phyloP scores from a whole-genome alignment of 2,329 filamentous ascomycete species.

The Hymenoscyphus fructigenus region DNA sequence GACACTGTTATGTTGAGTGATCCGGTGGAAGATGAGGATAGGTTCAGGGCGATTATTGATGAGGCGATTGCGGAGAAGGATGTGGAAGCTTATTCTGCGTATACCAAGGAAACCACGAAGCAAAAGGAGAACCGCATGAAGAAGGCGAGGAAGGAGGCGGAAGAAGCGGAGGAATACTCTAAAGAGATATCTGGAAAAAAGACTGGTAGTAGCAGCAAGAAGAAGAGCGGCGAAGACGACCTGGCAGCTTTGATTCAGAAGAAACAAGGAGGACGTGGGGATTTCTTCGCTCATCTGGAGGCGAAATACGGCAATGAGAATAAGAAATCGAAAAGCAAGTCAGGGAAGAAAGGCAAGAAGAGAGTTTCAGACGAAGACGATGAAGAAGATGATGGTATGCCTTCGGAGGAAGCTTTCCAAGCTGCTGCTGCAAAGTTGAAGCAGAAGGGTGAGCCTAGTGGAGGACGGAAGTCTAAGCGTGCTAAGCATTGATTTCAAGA shows the following conservation, averaged over 20 bases:
- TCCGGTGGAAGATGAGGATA: constrained; percentile 77
- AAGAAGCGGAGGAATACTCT: constrained; percentile 72
- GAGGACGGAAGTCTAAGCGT: constrained; percentile 26
- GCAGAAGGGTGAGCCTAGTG: constrained; percentile 16
- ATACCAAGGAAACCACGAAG: constrained; percentile 70
- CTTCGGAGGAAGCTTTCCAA: constrained; percentile 61
- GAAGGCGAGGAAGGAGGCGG: constrained; percentile 64
- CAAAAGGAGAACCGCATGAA: constrained; percentile 59
- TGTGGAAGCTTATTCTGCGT: constrained; percentile 65
- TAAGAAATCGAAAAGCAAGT: constrained; percentile 45
- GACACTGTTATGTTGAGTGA: constrained; percentile 84
- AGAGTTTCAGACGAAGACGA: constrained; percentile 57
- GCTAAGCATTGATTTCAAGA: constrained; percentile 22
- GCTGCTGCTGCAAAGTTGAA: constrained; percentile 52
- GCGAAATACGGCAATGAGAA: constrained; percentile 66
- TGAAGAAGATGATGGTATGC: constrained; percentile 62
- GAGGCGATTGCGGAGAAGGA: constrained; percentile 70
- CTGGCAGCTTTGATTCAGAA: constrained; percentile 74
- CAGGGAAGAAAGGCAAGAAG: constrained; percentile 54
- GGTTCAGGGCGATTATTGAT: constrained; percentile 80
- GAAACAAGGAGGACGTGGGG: constrained; percentile 62
- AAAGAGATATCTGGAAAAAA: constrained; percentile 63
- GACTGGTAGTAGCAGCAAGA: constrained; percentile 43
- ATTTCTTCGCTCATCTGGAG: constrained; percentile 71
- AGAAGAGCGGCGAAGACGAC: constrained; percentile 46